Percentiles rank a stretch among this genome's conserved stretches.
Evolutionary conservation across 1,284 basidiomycete species (phyloP).

Genomic region (Pulchroboletus neoregius): DNA sequence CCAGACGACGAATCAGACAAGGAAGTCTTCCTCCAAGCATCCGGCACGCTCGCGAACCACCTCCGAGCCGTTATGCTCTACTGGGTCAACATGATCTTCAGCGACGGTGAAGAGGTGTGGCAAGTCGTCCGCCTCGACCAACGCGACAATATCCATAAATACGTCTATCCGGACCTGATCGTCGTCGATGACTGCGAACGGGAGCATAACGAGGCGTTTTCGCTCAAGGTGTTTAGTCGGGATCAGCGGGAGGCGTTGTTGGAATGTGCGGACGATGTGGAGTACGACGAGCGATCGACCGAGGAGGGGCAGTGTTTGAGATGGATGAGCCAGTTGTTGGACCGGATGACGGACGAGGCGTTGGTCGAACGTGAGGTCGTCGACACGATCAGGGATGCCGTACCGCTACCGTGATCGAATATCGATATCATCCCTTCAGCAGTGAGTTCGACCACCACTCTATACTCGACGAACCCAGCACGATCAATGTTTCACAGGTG

Average conservation of each 20-base stretch:
- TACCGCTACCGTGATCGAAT: constrained; percentile 17
- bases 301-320: constrained; percentile 11
- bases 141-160: constrained; percentile 11
- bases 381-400: constrained; percentile 12
- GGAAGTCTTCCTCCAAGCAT: constrained; percentile 24
- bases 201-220: constrained; percentile 9
- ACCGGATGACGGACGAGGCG: constrained; percentile 14
- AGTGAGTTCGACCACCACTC: too few relatives aligned
- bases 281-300: constrained; percentile 8
- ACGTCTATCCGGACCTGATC: constrained; percentile 30
- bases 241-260: constrained; percentile 28
- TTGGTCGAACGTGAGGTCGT: constrained; percentile 15
- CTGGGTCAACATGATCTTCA: constrained; percentile 25
- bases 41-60: constrained; percentile 5
- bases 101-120: constrained; percentile 28
- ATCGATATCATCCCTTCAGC: too few relatives aligned
- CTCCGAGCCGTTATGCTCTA: constrained; percentile 21
- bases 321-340: constrained; percentile 23
- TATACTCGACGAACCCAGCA: too few relatives aligned
- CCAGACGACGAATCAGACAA: constrained; percentile 28
- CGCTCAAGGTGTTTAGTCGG: constrained; percentile 20
- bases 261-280: constrained; percentile 29
- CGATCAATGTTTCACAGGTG: too few relatives aligned
- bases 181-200: constrained; percentile 21
- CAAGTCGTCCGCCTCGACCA: constrained; percentile 26